Conservation (phyloP, 2,329 filamentous ascomycete species). For the Colletotrichum cereale region DNA sequence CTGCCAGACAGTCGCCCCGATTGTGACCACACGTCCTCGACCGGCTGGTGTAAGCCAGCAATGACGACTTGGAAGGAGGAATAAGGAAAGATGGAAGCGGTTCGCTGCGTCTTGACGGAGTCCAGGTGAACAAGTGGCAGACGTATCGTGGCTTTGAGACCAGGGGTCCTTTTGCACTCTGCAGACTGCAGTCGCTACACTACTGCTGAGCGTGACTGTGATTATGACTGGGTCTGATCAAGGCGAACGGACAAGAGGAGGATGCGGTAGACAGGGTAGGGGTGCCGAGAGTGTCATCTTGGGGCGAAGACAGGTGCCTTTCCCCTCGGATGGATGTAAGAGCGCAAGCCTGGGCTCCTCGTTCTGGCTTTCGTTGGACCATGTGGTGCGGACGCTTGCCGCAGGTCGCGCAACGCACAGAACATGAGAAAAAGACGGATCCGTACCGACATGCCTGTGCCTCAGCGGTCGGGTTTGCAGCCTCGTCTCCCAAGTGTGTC, state of each 20-base stretch:
- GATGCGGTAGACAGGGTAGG: constrained; percentile 6
- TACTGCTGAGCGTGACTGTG: constrained; percentile 32
- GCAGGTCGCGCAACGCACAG: constrained; percentile 35
- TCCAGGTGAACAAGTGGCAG: constrained; percentile 36
- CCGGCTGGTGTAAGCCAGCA: constrained; percentile 11
- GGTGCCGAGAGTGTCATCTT: neutral
- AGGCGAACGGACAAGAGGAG: constrained; percentile 21
- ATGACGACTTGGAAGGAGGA: constrained; percentile 11
- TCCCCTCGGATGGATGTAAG: constrained; percentile 17
- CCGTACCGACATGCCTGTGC: neutral
- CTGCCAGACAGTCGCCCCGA: constrained; percentile 26
- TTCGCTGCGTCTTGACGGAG: constrained; percentile 26
- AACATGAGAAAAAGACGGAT: constrained; percentile 21
- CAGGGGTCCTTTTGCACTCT: constrained; percentile 25
- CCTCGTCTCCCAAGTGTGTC: neutral
- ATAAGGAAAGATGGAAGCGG: constrained; percentile 14
- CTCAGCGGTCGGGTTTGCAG: neutral
- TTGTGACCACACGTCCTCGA: constrained; percentile 2
- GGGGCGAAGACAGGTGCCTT: constrained; percentile 7
- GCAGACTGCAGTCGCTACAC: constrained; percentile 29
- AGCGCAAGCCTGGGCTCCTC: constrained; percentile 20
- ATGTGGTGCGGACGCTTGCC: constrained; percentile 24
- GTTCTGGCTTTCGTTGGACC: constrained; percentile 27
- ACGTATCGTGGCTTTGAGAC: constrained; percentile 32
- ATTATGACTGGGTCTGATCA: constrained; percentile 14